Base-by-base conservation (phyloP, 2,329 filamentous ascomycete species). In the Microcera coccophila region DNA sequence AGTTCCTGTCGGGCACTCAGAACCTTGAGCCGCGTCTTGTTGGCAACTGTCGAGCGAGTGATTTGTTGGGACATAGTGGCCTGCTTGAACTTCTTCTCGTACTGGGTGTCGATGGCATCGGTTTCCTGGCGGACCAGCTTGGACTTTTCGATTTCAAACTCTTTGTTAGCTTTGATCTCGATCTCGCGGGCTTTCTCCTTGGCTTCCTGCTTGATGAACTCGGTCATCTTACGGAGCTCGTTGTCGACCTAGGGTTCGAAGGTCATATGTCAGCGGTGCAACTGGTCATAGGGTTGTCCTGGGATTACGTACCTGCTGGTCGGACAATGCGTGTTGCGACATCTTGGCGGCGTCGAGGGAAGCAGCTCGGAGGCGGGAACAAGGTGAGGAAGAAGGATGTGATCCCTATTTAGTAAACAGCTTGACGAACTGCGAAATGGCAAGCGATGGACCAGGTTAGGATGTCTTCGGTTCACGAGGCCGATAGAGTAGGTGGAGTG, bases 211-310 rank as follows among this genome's bases (percentile, higher is more conserved):
- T 90, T 88, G 82, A 98, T 98, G 81, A 98, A 98, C 66, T 90
- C 91, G 47, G 93, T 97, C 93, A 98, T 98, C 82, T 98, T 98
- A 79, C 88, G 90, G 72, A 98, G 87, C 82, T 98, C 93, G 73
- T 88, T 84, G 73, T 87, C 84, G 79, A 98, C 93, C 90, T 97
- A 67, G 20, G 34, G 17, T 21, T 19, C 34, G 18, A 40, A 26
- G 41, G 36, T 40, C 37, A 42, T 28, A 37, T 22, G 48, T 56
- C 48, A 56, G 51, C 48, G 41, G 39, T 28, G 20, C 41, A 32
- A 32, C 20, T 33, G 33, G 22, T 42, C 45, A 49, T 47, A 50
- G 53, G 42, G 43, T 49, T 47, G 47, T 42, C 45, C 46, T 33
- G 45, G 49, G 12, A 17, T 58, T 8, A 17, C 67, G 63, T 81